phyloP scores from a whole-genome alignment of 1,284 basidiomycete species.

The Tranzscheliella williamsii region DNA sequence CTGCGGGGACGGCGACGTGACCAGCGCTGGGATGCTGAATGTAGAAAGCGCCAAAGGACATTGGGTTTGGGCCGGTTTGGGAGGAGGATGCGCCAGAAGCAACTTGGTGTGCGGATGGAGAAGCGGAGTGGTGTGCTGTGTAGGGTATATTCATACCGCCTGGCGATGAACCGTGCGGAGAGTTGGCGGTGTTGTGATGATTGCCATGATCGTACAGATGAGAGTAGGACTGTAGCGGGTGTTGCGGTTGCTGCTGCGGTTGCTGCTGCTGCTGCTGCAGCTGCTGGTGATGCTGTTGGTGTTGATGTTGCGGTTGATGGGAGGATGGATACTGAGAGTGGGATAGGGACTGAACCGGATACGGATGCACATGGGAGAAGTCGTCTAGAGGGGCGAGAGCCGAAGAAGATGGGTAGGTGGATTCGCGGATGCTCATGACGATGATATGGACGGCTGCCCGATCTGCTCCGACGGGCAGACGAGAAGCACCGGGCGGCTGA shows the following conservation, averaged over 20 bases:
- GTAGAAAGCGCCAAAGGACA: constrained; percentile 41
- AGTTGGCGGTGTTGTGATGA: constrained; percentile 16
- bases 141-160: constrained; percentile 37
- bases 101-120: constrained; percentile 19
- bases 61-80: constrained; percentile 9
- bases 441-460: too few species aligned
- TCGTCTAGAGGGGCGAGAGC: neutral
- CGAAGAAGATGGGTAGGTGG: neutral
- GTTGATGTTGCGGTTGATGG: neutral
- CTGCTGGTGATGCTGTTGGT: neutral
- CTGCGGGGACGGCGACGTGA: constrained; percentile 5
- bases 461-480: too few species aligned
- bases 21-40: constrained; percentile 26
- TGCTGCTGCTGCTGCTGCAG: too few species aligned
- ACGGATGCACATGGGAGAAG: neutral
- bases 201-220: constrained; percentile 32
- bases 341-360: neutral
- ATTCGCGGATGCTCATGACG: neutral
- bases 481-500: too few species aligned
- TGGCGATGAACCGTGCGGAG: constrained; percentile 27
- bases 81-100: constrained; percentile 11
- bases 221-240: constrained; percentile 30
- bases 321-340: neutral
- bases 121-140: constrained; percentile 4
- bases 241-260: neutral